These are phyloP conservation scores for Trypanosoma mega DNA, from an alignment of 208 protist species.

Conservation along the genomic window DNA sequence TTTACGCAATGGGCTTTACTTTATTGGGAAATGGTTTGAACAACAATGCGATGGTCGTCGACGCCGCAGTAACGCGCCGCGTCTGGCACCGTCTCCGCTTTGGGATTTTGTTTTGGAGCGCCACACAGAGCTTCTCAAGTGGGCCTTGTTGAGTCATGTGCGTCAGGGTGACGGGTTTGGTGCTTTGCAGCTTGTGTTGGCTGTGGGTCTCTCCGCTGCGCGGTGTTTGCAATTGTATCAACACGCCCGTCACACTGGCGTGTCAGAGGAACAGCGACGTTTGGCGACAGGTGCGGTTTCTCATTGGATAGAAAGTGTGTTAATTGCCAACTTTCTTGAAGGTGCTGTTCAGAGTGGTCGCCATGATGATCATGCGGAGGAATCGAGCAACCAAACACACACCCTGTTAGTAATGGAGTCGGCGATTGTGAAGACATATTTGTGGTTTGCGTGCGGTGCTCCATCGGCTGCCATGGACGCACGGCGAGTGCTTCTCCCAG, in stretches of 20 bases:
- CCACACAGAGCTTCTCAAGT: conserved; percentile 59
- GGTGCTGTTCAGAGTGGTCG: neutral
- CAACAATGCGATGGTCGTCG: conserved; percentile 37
- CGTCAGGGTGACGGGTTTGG: neutral
- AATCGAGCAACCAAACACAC: too few relatives aligned
- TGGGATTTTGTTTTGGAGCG: conserved; percentile 74
- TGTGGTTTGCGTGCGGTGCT: conserved; percentile 17
- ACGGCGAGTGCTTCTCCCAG: conserved; percentile 12
- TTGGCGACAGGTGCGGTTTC: too few relatives aligned
- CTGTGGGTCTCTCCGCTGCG: conserved; percentile 35
- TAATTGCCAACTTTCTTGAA: neutral
- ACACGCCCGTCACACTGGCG: neutral
- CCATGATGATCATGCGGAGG: neutral
- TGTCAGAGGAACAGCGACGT: conserved; percentile 8
- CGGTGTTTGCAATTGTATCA: conserved; percentile 47
- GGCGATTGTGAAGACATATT: conserved; percentile 12
- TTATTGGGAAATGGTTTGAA: conserved; percentile 65
- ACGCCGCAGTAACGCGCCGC: conserved; percentile 45
- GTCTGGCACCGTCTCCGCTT: conserved; percentile 49
- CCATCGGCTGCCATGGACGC: conserved; percentile 19
- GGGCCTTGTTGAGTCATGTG: conserved; percentile 29
- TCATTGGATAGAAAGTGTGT: neutral
- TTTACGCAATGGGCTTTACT: conserved; percentile 45
- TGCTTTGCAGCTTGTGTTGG: conserved; percentile 30
- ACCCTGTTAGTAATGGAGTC: neutral